phyloP scores from a whole-genome alignment of 2,329 filamentous ascomycete genomes.

The Pezicula neosporulosa region DNA sequence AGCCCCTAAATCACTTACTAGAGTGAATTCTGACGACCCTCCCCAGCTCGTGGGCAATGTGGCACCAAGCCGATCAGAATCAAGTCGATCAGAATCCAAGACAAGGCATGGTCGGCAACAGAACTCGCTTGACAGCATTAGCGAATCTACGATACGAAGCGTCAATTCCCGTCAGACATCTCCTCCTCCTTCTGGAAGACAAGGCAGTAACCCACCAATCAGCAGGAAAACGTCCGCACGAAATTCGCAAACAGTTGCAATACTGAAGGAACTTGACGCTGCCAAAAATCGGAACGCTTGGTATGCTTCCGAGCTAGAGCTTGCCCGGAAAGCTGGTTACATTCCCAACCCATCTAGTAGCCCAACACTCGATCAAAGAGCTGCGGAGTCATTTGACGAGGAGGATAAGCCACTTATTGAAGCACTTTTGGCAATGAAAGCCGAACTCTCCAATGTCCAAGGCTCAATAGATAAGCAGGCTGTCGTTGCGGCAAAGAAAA shows the following conservation, averaged over 20 bases:
- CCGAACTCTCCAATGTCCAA: slow-evolving; percentile 87
- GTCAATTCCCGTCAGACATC: slow-evolving; percentile 46
- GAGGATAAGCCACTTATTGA: slow-evolving; percentile 91
- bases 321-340: slow-evolving; percentile 90
- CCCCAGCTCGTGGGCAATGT: background rate
- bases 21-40: slow-evolving; percentile 8
- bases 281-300: slow-evolving; percentile 87
- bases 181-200: slow-evolving; percentile 49
- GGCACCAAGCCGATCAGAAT: slow-evolving; percentile 32
- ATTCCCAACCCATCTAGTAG: slow-evolving; percentile 66
- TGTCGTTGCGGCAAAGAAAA: slow-evolving; percentile 77
- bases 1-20: slow-evolving; percentile 30
- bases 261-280: slow-evolving; percentile 83
- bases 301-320: slow-evolving; percentile 91
- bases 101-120: slow-evolving; percentile 57
- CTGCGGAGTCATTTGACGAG: slow-evolving; percentile 78
- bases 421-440: slow-evolving; percentile 85
- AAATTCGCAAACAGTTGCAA: slow-evolving; percentile 58
- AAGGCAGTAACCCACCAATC: slow-evolving; percentile 57
- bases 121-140: slow-evolving; percentile 65
- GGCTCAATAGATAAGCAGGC: slow-evolving; percentile 86
- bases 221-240: slow-evolving; percentile 56
- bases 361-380: slow-evolving; percentile 72
- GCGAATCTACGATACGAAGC: slow-evolving; percentile 50
- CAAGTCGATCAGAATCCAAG: slow-evolving; percentile 38